Evolutionary conservation across 176 grass and related monocot genomes (phyloP).

Genomic region (Carex cristatella): DNA sequence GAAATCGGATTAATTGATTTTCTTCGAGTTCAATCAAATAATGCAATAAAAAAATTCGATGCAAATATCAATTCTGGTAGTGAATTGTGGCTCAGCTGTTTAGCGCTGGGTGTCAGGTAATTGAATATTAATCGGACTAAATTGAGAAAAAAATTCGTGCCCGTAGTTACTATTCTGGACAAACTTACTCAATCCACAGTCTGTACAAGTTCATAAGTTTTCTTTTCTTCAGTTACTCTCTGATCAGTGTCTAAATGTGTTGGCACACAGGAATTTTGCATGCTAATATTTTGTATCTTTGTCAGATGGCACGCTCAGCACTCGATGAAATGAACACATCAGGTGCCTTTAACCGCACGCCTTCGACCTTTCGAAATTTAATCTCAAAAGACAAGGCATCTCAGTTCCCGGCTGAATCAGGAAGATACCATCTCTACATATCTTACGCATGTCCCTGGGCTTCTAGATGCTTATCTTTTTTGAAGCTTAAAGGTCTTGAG

Average conservation of each 20-base stretch:
- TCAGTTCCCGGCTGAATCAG: conserved; percentile 58
- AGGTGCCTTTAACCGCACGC: conserved; percentile 70
- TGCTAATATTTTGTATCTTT: conserved; percentile 6
- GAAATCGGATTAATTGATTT: not conserved
- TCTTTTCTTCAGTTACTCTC: not conserved
- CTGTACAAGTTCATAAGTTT: not conserved
- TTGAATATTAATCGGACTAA: not conserved
- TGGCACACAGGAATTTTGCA: not conserved
- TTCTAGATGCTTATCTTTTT: conserved; percentile 71
- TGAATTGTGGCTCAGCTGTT: not conserved
- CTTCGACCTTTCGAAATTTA: conserved; percentile 75
- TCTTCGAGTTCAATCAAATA: not conserved
- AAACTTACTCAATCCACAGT: not conserved
- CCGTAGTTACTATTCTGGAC: not conserved
- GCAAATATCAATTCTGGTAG: not conserved
- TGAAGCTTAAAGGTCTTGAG: conserved; percentile 95
- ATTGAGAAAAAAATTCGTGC: not conserved
- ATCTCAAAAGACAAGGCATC: conserved; percentile 55
- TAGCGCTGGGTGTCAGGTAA: not conserved
- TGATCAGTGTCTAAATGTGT: not conserved
- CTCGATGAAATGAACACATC: conserved; percentile 67
- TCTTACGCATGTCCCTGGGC: conserved; percentile 98
- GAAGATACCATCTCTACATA: conserved; percentile 89
- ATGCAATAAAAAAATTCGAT: not conserved
- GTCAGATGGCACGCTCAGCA: conserved; percentile 71